Evolutionary conservation across 2,329 filamentous ascomycete genomes (phyloP), one percentile per base, ranked within the genome.

Genomic region (Paraconiothyrium sp.): DNA sequence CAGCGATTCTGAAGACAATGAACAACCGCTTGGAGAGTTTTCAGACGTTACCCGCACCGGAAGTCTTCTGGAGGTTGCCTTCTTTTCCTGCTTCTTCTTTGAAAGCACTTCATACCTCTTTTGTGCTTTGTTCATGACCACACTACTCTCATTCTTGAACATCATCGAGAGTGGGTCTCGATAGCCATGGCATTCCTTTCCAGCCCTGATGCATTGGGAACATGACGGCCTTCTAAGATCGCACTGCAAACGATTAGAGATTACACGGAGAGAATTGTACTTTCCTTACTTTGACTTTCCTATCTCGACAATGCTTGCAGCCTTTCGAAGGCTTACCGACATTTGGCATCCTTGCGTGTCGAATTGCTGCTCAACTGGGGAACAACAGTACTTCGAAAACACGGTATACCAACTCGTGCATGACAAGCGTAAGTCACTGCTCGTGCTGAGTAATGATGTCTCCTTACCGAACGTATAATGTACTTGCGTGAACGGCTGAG

Each of bases 201-300:
- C 61, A 11, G 66, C 64, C 32, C 73, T 68, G 14, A 74, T 62
- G 49, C 75, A 77, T 69, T 76, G 74, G 6, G 69, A 66, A 57
- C 75, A 77, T 11, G 73, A 72, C 34, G 73, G 75, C 27, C 72
- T 68, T 55, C 73, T 72, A 46, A 70, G 71, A 49, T 77, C 75
- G 58, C 75, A 77, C 74, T 77, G 7, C 34, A 8, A 37, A 9
- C 11, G 16, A 20, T 61, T 24, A 61, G 30, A 56, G 30, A 10
- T 1, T 46, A 13, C 27, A 34, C 14, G 24, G 41, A 27, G 46
- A 14, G 14, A 9, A 41, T 16, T 8, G 13, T 6, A 10, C 35
- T 34, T 37, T 35, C 8, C 58, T 43, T 62, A 76, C 74, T 61
- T 75, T 75, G 49, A 76, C 67, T 51, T 75, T 77, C 51, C 73